A percentile compares a stretch with the other conserved stretches of the same genome.
Conservation (phyloP, 2,329 filamentous ascomycete genomes). For the Paradendryphiella salina region DNA sequence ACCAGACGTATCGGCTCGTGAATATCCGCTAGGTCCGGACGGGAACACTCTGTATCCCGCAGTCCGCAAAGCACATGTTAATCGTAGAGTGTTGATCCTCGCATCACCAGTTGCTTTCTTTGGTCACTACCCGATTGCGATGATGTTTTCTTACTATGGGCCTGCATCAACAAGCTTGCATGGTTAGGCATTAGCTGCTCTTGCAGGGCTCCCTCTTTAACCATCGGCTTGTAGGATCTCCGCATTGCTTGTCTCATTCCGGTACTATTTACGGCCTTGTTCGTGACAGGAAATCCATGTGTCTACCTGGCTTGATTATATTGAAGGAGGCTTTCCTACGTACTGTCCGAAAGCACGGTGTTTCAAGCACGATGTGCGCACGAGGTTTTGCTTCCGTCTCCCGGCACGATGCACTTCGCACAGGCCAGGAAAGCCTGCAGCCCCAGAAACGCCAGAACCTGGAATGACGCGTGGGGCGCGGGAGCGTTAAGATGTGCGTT, state of each 20-base stretch:
- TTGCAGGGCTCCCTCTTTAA: constrained; percentile 5
- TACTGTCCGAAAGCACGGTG: background rate
- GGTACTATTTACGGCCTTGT: background rate
- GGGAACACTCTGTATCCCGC: background rate
- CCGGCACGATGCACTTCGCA: background rate
- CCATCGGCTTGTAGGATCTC: constrained; percentile 1
- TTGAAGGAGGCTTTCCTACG: background rate
- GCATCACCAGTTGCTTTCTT: too few relatives aligned
- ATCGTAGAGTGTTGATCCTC: background rate
- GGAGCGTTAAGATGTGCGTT: constrained; percentile 9
- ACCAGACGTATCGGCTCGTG: constrained; percentile 13
- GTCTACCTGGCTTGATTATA: too few relatives aligned
- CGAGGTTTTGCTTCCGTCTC: background rate
- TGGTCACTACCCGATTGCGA: too few relatives aligned
- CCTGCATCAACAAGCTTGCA: too few relatives aligned
- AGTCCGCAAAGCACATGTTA: background rate
- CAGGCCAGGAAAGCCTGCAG: constrained; percentile 1
- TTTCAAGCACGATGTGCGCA: background rate
- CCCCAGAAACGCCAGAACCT: constrained; percentile 3
- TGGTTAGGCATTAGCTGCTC: background rate
- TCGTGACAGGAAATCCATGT: background rate
- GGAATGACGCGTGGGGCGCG: constrained; percentile 15
- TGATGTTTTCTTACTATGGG: too few relatives aligned
- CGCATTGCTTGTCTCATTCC: background rate
- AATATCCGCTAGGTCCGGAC: constrained; percentile 11